Conservation (phyloP, 495 filamentous ascomycete genomes). For the Neurospora sp. region DNA sequence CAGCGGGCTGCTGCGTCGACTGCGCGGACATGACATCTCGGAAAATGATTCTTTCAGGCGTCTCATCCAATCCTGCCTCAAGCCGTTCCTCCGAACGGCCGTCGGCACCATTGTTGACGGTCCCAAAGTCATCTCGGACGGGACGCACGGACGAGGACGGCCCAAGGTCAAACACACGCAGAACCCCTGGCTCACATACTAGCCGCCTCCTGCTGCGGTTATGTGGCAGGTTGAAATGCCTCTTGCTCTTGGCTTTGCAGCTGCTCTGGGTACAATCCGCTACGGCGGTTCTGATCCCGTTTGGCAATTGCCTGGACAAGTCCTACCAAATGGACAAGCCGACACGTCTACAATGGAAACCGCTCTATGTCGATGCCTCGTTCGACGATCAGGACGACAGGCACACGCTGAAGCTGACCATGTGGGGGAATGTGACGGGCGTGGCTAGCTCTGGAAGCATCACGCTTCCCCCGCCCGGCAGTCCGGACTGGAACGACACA, state of each 20-base stretch:
- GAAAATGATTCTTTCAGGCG: background rate
- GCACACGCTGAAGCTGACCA: slow-evolving; percentile 64
- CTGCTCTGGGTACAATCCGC: background rate
- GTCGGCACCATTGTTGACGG: background rate
- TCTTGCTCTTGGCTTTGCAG: background rate
- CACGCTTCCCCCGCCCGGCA: slow-evolving; percentile 43
- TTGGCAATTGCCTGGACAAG: slow-evolving; percentile 71
- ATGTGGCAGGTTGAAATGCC: background rate
- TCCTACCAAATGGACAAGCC: slow-evolving; percentile 39
- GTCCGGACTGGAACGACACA: slow-evolving; percentile 43
- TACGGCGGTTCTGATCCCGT: slow-evolving; percentile 40
- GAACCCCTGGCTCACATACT: background rate
- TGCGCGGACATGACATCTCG: background rate
- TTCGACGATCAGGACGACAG: slow-evolving; percentile 53
- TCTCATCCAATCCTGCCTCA: background rate
- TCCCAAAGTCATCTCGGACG: background rate
- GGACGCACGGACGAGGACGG: background rate
- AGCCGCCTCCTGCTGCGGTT: background rate
- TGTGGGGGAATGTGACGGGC: slow-evolving; percentile 88
- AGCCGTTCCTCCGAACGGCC: background rate
- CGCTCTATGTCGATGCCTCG: slow-evolving; percentile 56
- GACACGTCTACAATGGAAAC: slow-evolving; percentile 65
- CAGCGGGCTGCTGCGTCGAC: background rate
- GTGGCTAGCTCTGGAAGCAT: slow-evolving; percentile 18
- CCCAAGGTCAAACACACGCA: background rate